phyloP scores from a whole-genome alignment of 2,329 filamentous ascomycete genomes.

The Trichoderma simmonsii region DNA sequence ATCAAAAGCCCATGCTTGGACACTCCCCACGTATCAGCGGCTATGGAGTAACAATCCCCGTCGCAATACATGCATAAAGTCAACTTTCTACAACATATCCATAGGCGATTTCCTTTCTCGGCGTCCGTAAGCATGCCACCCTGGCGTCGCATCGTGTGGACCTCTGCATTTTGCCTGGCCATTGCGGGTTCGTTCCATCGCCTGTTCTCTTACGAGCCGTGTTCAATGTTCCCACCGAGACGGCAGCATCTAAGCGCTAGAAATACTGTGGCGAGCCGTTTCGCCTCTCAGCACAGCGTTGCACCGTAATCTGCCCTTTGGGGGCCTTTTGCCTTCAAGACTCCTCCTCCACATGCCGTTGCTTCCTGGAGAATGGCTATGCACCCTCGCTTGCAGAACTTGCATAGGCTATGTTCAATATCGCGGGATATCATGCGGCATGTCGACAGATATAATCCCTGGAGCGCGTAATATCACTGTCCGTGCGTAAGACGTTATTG shows the following conservation, averaged over 20 bases:
- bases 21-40: background rate
- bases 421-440: background rate
- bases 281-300: background rate
- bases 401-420: background rate
- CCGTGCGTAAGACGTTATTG: background rate
- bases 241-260: background rate
- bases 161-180: background rate
- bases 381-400: background rate
- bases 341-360: too few species aligned
- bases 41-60: background rate
- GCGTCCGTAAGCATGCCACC: background rate
- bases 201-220: background rate
- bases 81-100: background rate
- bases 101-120: background rate
- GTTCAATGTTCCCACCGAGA: background rate
- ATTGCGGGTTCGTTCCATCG: background rate
- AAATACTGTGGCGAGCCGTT: background rate
- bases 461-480: background rate
- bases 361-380: background rate
- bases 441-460: background rate
- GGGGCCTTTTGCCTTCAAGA: background rate
- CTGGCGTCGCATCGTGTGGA: background rate
- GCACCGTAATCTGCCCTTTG: background rate
- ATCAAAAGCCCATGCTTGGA: background rate
- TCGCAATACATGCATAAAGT: background rate